phyloP scores from a whole-genome alignment of 2,329 filamentous ascomycete species.

The Furcasterigmium furcatum region DNA sequence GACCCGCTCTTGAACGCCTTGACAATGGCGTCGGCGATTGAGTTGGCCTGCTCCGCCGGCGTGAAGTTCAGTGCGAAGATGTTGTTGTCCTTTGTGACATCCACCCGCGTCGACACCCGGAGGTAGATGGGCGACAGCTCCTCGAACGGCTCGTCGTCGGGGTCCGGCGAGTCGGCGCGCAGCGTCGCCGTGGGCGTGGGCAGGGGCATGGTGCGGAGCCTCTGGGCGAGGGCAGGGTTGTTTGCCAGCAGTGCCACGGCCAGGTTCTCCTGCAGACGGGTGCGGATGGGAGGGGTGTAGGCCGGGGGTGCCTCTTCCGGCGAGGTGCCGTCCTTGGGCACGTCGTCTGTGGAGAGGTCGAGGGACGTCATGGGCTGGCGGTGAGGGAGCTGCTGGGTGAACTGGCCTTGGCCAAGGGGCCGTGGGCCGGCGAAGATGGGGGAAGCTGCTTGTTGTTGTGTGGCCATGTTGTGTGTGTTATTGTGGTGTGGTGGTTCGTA shows the following conservation, averaged over 20 bases:
- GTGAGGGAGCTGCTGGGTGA: not conserved
- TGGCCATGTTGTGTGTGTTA: not conserved
- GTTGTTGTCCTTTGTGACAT: slow-evolving; percentile 45
- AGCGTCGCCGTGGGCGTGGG: not conserved
- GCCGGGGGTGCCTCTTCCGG: slow-evolving; percentile 10
- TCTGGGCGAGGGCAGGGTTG: not conserved
- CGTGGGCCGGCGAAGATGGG: not conserved
- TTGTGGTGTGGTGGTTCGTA: not conserved
- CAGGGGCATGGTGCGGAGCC: not conserved
- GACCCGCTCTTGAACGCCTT: slow-evolving; percentile 39
- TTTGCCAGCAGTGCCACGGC: slow-evolving; percentile 24
- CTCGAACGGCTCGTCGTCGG: slow-evolving; percentile 8
- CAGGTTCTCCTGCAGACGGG: slow-evolving; percentile 66
- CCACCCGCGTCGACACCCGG: slow-evolving; percentile 44
- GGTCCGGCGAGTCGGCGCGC: not conserved
- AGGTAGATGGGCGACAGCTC: slow-evolving; percentile 37
- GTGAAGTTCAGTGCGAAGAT: slow-evolving; percentile 38
- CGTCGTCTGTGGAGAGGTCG: not conserved
- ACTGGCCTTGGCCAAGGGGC: not conserved
- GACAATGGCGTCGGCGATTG: slow-evolving; percentile 41
- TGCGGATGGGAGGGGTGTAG: slow-evolving; percentile 15
- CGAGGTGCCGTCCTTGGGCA: slow-evolving; percentile 3
- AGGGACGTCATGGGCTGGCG: not conserved
- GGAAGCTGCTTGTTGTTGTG: not conserved
- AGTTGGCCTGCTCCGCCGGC: slow-evolving; percentile 33